Base-by-base conservation (phyloP, 2,329 filamentous ascomycete species). In the Verticillium longisporum region DNA sequence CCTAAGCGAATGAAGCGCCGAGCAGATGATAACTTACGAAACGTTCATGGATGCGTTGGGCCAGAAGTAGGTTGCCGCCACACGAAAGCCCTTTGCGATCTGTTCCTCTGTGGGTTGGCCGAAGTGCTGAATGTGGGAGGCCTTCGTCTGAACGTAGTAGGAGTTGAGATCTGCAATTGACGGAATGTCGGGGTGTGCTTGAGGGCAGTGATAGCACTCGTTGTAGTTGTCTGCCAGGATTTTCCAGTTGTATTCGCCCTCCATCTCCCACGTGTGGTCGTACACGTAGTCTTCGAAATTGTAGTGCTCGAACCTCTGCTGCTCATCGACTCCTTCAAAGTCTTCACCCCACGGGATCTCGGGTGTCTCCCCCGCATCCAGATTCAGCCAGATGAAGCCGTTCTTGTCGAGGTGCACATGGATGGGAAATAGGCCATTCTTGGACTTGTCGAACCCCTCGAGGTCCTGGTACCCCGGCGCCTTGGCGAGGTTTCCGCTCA, bases 141-240 rank as follows among this genome's bases (percentile, higher is more conserved):
- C 75, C 63, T 78, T 77, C 45, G 78, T 78, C 63, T 81, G 74
- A 57, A 83, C 81, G 50, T 74, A 72, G 71, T 86, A 87, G 3
- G 79, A 79, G 61, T 79, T 77, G 41, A 87, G 77, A 62, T 87
- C 81, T 55, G 83, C 78, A n/a, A 87, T 76, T 54, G 76, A 74
- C 4, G 81, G 77, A 36, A 86, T 81, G 61, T 84, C 82, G 2
- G 85, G 83, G 65, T 87, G 84, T 1, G 83, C 80, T 1, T 80
- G 82, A 58, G 80, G 79, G 74, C 83, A 87, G 74, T 87, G 84
- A 66, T 88, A 88, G 68, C 84, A 88, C 68, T 85, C 84, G 69
- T 88, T 88, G 75, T 86, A 88, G 74, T 88, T 87, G 68, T 88
- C 85, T 14, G 80, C 79, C 36, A 85, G 70, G 31, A 82, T 80